Evolutionary conservation across 225 moss, liverwort and hornwort species (phyloP).

Genomic region (Antitrichia curtipendula): DNA sequence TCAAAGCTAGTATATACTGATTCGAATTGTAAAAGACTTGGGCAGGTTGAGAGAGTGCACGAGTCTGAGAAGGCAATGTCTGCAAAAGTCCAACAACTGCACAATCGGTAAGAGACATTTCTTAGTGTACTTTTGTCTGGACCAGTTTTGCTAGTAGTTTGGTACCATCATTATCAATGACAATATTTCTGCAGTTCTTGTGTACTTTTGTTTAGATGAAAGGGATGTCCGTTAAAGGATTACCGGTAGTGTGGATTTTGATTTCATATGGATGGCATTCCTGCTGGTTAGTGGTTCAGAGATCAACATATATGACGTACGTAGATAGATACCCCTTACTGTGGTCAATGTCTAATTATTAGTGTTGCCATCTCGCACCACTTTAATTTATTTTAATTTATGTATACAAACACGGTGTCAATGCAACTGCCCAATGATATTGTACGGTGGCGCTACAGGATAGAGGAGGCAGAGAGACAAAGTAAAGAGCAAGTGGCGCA

Average conservation of each 20-base stretch:
- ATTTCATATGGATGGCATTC: background rate
- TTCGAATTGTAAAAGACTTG: conserved; percentile 20
- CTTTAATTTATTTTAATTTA: background rate
- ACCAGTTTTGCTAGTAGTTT: background rate
- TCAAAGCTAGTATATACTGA: background rate
- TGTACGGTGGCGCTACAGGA: conserved; percentile 18
- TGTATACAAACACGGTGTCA: background rate
- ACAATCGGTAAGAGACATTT: conserved; percentile 23
- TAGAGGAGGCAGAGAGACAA: conserved; percentile 31
- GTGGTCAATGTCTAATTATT: background rate
- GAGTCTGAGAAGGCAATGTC: conserved; percentile 41
- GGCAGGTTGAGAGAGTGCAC: conserved; percentile 63
- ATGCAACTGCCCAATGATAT: background rate
- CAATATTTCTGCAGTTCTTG: background rate
- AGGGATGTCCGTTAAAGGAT: background rate
- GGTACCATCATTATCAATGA: background rate
- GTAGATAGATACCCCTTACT: background rate
- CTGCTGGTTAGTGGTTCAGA: background rate
- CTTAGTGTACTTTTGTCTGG: no score
- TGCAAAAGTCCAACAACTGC: conserved; percentile 40
- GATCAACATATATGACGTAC: background rate
- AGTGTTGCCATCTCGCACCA: background rate
- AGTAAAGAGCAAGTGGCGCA: conserved; percentile 38
- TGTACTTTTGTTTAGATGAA: background rate
- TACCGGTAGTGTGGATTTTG: background rate